Conservation (phyloP, 192 early-diverging fungal species). For the Chytriomyces confervae region DNA sequence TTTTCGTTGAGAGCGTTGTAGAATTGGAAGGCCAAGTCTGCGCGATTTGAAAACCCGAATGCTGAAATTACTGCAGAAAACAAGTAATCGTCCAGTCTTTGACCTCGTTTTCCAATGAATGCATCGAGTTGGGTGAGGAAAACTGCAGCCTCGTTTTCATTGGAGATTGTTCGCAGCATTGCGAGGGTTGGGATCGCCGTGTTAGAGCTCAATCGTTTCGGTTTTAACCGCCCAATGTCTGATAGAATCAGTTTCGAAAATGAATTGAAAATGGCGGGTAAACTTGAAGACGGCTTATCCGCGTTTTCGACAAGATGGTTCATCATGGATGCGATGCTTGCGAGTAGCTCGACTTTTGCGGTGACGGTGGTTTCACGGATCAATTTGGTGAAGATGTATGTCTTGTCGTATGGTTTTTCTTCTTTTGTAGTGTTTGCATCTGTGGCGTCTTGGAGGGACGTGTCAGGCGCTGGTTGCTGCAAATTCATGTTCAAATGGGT, state of each 20-base stretch:
- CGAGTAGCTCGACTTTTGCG: neutral
- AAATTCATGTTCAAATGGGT: neutral
- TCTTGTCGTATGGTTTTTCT: neutral
- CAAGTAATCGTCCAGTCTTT: neutral
- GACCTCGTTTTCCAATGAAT: neutral
- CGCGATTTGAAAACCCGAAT: neutral
- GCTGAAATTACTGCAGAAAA: conserved; percentile 5
- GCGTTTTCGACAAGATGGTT: neutral
- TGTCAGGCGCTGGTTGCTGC: neutral
- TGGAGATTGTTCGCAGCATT: neutral
- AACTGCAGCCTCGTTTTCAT: neutral
- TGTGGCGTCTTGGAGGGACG: neutral
- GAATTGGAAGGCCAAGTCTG: conserved; percentile 4
- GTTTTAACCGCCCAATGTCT: neutral
- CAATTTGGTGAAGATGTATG: neutral
- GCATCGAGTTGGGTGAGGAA: neutral
- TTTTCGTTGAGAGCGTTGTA: neutral
- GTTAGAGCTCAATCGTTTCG: neutral
- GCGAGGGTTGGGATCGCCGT: neutral
- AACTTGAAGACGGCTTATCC: neutral
- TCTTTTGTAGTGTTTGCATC: neutral
- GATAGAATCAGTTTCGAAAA: neutral
- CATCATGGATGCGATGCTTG: neutral
- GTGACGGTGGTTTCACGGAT: neutral
- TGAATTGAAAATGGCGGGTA: neutral